Percentiles rank a stretch among this genome's conserved stretches.
Conservation (phyloP, 2,329 filamentous ascomycete species). For the Sporothrix brasiliensis region DNA sequence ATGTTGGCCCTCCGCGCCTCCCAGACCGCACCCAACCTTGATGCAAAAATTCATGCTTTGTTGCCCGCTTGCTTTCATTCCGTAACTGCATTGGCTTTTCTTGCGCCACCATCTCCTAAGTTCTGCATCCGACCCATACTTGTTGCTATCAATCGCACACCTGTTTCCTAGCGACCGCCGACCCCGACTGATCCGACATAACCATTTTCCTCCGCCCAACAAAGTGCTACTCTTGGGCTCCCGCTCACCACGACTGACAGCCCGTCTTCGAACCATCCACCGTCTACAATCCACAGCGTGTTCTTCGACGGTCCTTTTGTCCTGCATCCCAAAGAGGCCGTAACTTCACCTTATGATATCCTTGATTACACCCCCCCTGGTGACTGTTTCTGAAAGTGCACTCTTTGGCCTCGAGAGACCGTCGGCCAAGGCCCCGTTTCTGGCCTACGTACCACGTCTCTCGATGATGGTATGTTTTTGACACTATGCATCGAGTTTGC, state of each 20-base stretch:
- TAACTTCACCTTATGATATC: constrained; percentile 17
- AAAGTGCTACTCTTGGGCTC: no score
- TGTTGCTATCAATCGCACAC: neutral
- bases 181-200: neutral
- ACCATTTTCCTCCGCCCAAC: neutral
- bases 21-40: neutral
- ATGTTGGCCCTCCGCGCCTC: neutral
- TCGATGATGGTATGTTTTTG: constrained; percentile 37
- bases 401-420: constrained; percentile 27
- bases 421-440: constrained; percentile 33
- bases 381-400: constrained; percentile 2
- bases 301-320: neutral
- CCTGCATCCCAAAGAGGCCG: constrained; percentile 17
- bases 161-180: neutral
- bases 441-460: constrained; percentile 31
- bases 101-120: no score
- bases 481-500: neutral
- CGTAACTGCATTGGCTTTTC: neutral
- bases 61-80: neutral
- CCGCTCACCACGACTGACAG: neutral
- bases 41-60: neutral
- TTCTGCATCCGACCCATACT: neutral
- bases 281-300: neutral
- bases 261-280: neutral
- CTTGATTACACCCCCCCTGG: neutral